Conservation (phyloP, 2,329 filamentous ascomycete genomes). For the Septoria petroselini region DNA sequence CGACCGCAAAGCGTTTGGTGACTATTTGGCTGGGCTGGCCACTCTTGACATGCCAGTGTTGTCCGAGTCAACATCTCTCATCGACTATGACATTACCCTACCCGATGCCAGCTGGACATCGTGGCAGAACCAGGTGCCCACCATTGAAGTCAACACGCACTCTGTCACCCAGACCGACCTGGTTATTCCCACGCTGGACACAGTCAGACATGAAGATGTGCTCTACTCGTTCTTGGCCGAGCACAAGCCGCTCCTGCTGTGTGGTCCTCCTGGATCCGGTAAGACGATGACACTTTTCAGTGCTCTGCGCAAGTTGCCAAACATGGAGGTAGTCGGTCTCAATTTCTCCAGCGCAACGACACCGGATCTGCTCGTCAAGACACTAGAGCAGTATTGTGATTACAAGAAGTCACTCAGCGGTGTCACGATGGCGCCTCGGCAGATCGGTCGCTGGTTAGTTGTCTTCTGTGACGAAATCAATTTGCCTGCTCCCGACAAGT, state of each 20-base stretch:
- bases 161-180: constrained; percentile 97
- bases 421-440: constrained; percentile 89
- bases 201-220: constrained; percentile 96
- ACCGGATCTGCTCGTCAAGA: constrained; percentile 96
- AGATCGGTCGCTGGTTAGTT: constrained; percentile 96
- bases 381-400: constrained; percentile 98
- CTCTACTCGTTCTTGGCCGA: constrained; percentile 99
- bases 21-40: constrained; percentile 75
- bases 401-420: constrained; percentile 98
- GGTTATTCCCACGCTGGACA: constrained; percentile 96
- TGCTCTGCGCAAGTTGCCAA: constrained; percentile 89
- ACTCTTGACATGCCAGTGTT: constrained; percentile 83
- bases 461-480: constrained; percentile 99
- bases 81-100: constrained; percentile 89
- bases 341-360: constrained; percentile 99
- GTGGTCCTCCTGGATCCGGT: constrained; percentile 94
- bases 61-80: constrained; percentile 72
- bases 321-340: constrained; percentile 98
- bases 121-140: constrained; percentile 94
- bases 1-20: constrained; percentile 86
- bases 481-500: constrained; percentile 93
- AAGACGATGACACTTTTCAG: constrained; percentile 99
- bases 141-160: constrained; percentile 95
- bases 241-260: constrained; percentile 93
- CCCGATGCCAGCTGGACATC: constrained; percentile 84